A percentile compares a stretch with the other conserved stretches of the same genome.
phyloP scores from a whole-genome alignment of 495 filamentous ascomycete species.

The Penicillium taxi region DNA sequence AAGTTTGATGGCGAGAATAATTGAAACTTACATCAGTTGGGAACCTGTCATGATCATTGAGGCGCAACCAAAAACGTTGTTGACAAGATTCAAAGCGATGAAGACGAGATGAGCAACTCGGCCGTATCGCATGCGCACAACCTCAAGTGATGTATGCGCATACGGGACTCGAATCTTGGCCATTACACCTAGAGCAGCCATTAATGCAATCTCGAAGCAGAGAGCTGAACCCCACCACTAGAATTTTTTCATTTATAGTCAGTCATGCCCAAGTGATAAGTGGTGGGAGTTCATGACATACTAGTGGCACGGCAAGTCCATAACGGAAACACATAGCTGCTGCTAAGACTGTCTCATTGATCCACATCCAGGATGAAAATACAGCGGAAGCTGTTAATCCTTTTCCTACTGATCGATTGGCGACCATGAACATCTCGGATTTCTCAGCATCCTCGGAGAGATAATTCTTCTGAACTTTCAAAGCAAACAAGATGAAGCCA shows the following conservation, averaged over 20 bases:
- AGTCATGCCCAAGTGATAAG: slow-evolving; percentile 1
- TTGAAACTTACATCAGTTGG: no score
- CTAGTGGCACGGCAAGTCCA: slow-evolving; percentile 30
- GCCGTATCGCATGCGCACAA: slow-evolving; percentile 48
- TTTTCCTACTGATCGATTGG: slow-evolving; percentile 40
- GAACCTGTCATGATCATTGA: slow-evolving; percentile 35
- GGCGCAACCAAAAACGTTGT: slow-evolving; percentile 43
- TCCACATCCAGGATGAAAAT: slow-evolving; percentile 44
- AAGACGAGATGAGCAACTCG: slow-evolving; percentile 42
- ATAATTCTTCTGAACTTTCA: slow-evolving; percentile 36
- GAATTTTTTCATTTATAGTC: background rate
- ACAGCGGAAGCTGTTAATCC: slow-evolving; percentile 45
- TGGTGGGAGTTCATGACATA: slow-evolving; percentile 7
- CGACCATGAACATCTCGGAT: slow-evolving; percentile 49
- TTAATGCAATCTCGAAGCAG: slow-evolving; percentile 35
- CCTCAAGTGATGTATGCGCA: slow-evolving; percentile 49
- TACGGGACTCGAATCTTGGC: slow-evolving; percentile 45
- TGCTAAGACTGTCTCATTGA: slow-evolving; percentile 36
- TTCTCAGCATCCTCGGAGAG: slow-evolving; percentile 38
- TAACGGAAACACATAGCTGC: slow-evolving; percentile 34
- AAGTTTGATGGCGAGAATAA: no score
- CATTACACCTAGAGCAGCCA: slow-evolving; percentile 33
- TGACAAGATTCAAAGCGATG: slow-evolving; percentile 43
- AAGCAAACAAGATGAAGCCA: slow-evolving; percentile 32
- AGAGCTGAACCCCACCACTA: slow-evolving; percentile 37